Percentiles rank a stretch among this genome's conserved stretches.
Conservation (phyloP, 345 rosid genomes). For the Sisymbrium altissimum region DNA sequence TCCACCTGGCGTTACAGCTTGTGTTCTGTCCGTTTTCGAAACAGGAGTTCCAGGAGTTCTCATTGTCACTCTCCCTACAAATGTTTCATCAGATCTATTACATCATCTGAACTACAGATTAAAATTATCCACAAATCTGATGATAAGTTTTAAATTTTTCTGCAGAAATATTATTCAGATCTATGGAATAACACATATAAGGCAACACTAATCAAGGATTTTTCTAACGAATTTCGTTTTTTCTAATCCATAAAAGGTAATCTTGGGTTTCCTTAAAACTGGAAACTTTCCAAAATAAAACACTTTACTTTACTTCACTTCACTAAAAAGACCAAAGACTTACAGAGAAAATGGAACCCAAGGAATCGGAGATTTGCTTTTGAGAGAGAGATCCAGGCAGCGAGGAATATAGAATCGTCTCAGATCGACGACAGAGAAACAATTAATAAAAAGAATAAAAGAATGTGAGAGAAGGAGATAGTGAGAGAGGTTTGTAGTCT, state of each 20-base stretch:
- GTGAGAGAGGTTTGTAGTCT: constrained; percentile 11
- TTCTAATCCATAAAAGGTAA: constrained; percentile 10
- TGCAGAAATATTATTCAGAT: neutral
- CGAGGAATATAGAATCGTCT: neutral
- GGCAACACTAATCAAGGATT: neutral
- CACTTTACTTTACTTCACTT: neutral
- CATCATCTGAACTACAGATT: neutral
- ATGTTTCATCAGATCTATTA: constrained; percentile 9
- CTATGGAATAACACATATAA: neutral
- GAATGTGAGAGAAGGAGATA: constrained; percentile 14
- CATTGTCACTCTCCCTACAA: constrained; percentile 38
- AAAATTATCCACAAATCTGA: neutral
- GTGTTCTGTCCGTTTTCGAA: constrained; percentile 73
- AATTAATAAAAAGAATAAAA: constrained; percentile 1
- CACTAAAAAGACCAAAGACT: neutral
- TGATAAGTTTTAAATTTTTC: neutral
- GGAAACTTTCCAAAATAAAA: neutral
- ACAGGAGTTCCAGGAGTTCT: constrained; percentile 87
- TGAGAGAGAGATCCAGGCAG: neutral
- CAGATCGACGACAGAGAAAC: constrained; percentile 3
- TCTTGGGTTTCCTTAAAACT: neutral
- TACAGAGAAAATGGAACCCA: constrained; percentile 15
- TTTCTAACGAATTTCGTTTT: neutral
- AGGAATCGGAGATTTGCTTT: constrained; percentile 1
- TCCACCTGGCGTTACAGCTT: constrained; percentile 62